Percentiles rank a stretch among this genome's conserved stretches.
Conservation (phyloP, 169 alveolate genomes). For the Theileria parva region DNA sequence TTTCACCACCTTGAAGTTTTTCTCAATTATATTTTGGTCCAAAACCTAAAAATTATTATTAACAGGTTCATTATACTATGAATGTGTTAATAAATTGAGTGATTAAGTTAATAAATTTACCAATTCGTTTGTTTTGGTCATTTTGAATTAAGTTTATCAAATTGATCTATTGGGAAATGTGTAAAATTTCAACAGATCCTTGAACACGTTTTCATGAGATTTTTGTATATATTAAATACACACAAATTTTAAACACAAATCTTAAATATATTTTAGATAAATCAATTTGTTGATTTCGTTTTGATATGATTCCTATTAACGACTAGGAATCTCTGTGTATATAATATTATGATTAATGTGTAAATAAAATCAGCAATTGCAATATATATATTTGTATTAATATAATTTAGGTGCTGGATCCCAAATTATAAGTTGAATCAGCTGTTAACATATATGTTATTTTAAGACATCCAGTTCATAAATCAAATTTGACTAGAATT, state of each 20-base stretch:
- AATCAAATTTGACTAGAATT: too few relatives aligned
- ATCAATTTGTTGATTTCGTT: background rate
- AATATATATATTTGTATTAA: too few relatives aligned
- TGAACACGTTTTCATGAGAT: background rate
- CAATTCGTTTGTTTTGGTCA: background rate
- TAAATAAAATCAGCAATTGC: background rate
- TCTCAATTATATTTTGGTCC: background rate
- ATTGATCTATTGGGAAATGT: background rate
- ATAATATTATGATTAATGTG: too few relatives aligned
- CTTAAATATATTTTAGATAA: slow-evolving; percentile 16
- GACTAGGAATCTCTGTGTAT: background rate
- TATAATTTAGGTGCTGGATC: background rate
- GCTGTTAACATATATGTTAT: background rate
- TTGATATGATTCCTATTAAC: background rate
- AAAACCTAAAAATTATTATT: background rate
- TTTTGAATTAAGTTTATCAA: background rate
- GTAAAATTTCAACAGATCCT: slow-evolving; percentile 18
- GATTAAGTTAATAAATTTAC: background rate
- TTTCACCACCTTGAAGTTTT: slow-evolving; percentile 29
- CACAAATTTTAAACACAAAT: background rate
- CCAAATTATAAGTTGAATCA: background rate
- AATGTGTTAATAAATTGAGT: background rate
- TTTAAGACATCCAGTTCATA: background rate
- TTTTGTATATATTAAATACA: background rate
- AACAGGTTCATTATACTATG: background rate